Evolutionary conservation across 2,329 filamentous ascomycete genomes (phyloP), one percentile per base, ranked within the genome.

Genomic region (Colletotrichum eremochloae): DNA sequence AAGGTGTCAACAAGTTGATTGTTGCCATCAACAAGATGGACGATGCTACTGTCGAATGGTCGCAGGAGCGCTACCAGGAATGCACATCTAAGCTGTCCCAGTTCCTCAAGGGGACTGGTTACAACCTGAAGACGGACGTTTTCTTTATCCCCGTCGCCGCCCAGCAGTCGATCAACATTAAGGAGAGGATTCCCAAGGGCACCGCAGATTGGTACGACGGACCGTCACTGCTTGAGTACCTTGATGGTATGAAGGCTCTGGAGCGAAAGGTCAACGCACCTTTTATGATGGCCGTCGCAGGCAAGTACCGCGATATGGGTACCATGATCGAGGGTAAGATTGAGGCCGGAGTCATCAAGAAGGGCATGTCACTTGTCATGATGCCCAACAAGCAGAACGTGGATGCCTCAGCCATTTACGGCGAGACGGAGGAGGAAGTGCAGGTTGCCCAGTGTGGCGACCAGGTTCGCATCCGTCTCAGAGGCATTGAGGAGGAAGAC

Each of bases 21-120:
- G 92, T 99, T 40, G 96, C 89, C 65, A 95, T 98, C 81, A 99
- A 99, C 90, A 99, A 99, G 88, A 99, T 99, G 97, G 96, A 99
- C 80, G 96, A 99, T 81, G 87, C 92, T 14, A 99, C 96, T 3
- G 97, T 99, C 63, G 90, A 97, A 79, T 99, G 97, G 97, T 96
- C 93, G 67, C 91, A 98, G 78, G 93, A 94, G 52, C 92, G 96
- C 68, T 99, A 94, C 86, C 92, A 94, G 79, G 96, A 99, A 84
- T 99, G 96, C 83, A 95, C 91, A 4, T 91, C 91, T 76, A 99
- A 98, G 86, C 90, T 99, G 62, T 83, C 91, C 20, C 89, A 92
- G 76, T 98, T 97, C 87, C 85, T 99, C 74, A 97, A 97, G 86
- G 93, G 91, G 65, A 93, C 97, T 14, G 96, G 96, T 36, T 98